Evolutionary conservation across 768 basidiomycete species (phyloP), one percentile per base, ranked within the genome.

Genomic region (Mycena leptocephala): DNA sequence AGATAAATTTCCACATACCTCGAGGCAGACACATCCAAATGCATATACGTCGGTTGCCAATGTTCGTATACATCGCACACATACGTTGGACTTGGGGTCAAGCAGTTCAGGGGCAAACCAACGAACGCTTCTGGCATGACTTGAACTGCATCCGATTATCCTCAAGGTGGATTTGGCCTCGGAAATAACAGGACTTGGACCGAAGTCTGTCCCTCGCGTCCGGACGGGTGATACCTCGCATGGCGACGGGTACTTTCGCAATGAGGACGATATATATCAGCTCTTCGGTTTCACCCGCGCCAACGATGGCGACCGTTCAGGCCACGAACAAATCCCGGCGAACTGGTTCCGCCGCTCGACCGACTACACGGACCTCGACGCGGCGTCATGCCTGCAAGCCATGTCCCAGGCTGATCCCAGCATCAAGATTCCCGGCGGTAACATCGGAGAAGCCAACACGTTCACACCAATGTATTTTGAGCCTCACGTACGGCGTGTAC

Each of bases 261-360:
- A 24, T 39, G 37, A 24, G 2, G 67, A 56, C 11, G 26, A 20
- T 13, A 37, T 69, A 16, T 9, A n/a, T 5, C 22, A 53, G 20
- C 10, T 69, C 32, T 69, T 46, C 26, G 43, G 28, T 22, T 32
- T 46, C 46, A 41, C 22, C 35, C 14, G 26, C 22, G 48, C 33
- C 48, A 22, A 28, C 35, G 22, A 20, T 6, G 33, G 48, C 10
- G 10, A 69, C 37, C 22, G 8, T 13, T 55, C 16, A 37, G 67
- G 67, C 39, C n/a, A 39, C 22, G 67, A 69, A 26, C 67, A 35
- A 11, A 69, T 69, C 24, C 67, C 67, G 2, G 55, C n/a, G 20
- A 41, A 56, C 26, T 69, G 67, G 67, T 30, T 32, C 67, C 67
- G 67, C 37, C 67, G 55, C 18, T 37, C 56, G 5, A 8, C 18